These are phyloP conservation scores for Nyssa sinensis DNA, from an alignment of 148 eudicot genomes.

Conservation along the genomic window DNA sequence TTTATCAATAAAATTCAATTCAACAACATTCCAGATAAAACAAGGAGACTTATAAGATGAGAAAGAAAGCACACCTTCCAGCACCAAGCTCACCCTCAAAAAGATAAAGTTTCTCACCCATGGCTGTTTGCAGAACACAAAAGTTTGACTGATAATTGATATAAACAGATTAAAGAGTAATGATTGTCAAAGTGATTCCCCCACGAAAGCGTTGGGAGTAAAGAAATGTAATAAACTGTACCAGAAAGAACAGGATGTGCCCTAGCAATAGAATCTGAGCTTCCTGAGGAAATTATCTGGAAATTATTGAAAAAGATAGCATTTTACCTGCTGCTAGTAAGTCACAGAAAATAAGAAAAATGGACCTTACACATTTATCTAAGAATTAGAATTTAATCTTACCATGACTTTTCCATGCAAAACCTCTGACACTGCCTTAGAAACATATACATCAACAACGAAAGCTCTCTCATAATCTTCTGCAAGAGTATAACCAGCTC, in stretches of 20 bases:
- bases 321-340: constrained; percentile 8
- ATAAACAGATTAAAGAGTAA: constrained; percentile 2
- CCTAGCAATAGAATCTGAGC: constrained; percentile 50
- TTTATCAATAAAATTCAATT: neutral
- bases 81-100: constrained; percentile 82
- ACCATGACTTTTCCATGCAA: constrained; percentile 71
- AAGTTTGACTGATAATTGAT: neutral
- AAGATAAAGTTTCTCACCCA: constrained; percentile 58
- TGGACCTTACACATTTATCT: neutral
- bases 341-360: constrained; percentile 3
- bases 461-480: constrained; percentile 44
- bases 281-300: constrained; percentile 78
- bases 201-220: neutral
- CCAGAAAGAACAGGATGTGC: constrained; percentile 76
- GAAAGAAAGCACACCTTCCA: constrained; percentile 62
- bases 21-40: neutral
- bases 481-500: constrained; percentile 31
- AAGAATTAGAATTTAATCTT: constrained; percentile 15
- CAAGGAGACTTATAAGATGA: neutral
- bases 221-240: constrained; percentile 28
- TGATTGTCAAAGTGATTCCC: constrained; percentile 4
- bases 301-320: constrained; percentile 9
- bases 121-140: constrained; percentile 50
- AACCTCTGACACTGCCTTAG: constrained; percentile 49
- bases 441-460: constrained; percentile 66